A percentile compares a stretch with the other conserved stretches of the same genome.
phyloP scores from a whole-genome alignment of 176 grass and related monocot species.

The Tillandsia leiboldiana region DNA sequence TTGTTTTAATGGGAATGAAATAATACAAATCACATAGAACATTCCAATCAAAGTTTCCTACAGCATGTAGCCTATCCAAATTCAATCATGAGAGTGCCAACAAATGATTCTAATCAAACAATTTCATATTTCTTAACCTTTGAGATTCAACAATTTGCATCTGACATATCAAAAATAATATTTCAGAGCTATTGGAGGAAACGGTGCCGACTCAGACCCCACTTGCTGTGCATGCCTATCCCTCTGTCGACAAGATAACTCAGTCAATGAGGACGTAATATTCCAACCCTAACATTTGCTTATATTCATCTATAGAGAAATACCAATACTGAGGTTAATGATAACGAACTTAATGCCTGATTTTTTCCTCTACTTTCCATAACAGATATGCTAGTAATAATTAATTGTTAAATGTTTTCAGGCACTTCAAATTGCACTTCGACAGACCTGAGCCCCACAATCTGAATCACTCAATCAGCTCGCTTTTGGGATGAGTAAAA shows the following conservation, averaged over 20 bases:
- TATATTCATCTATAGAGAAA: neutral
- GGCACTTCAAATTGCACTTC: slow-evolving; percentile 75
- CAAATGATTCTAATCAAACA: no score
- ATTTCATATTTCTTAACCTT: no score
- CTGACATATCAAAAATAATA: slow-evolving; percentile 3
- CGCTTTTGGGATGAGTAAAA: slow-evolving; percentile 49
- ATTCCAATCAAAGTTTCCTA: no score
- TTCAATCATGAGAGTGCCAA: no score
- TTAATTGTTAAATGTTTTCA: slow-evolving; percentile 19
- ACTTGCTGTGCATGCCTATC: slow-evolving; percentile 18
- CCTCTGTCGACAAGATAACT: slow-evolving; percentile 34
- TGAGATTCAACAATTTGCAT: neutral
- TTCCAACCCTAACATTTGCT: slow-evolving; percentile 9
- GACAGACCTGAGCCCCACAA: slow-evolving; percentile 42
- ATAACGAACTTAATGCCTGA: neutral
- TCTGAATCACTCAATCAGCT: slow-evolving; percentile 61
- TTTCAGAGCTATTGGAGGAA: slow-evolving; percentile 65
- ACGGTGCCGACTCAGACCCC: slow-evolving; percentile 72
- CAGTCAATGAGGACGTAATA: slow-evolving; percentile 58
- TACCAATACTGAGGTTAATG: neutral
- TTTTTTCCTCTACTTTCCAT: no score
- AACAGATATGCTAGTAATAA: no score
- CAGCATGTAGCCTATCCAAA: no score
- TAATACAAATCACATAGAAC: no score
- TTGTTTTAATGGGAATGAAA: no score